Base-by-base conservation (phyloP, 164 flowering plant species). In the Buxus sempervirens region DNA sequence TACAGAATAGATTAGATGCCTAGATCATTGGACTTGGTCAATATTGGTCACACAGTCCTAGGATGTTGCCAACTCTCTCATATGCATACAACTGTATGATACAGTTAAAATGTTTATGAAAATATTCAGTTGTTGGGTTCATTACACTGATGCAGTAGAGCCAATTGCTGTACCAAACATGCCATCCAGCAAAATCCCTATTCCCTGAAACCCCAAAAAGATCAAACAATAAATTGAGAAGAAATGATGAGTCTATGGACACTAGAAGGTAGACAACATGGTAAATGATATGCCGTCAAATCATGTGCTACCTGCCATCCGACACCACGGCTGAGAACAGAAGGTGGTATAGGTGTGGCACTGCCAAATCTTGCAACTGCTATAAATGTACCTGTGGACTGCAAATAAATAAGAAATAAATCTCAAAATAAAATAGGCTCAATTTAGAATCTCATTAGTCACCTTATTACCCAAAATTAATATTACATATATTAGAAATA, bases 141-240 rank as follows among this genome's bases (percentile, higher is more conserved):
- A 72, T 85, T 90, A 95, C 97, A 89, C 93, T 75, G 90, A 92
- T 80, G 87, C 97, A 54, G 93, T 77, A 64, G 89, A 76, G 63
- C 98, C 98, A 79, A 54, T 77, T 67, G 66, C 84, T 64, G 97
- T 78, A 9, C 98, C 98, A 74, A 86, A 92, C 67, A 82, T 41
- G 38, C 98, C 98, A 78, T 75, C 79, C 62, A 92, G 67, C 56
- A 95, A 67, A 66, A 86, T 77, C 23, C 90, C 94, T 0, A 90
- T 60, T 51, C 97, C 97, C 97, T 90, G 85, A 73, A 74, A 32
- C 75, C n/a, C 25, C 28, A 51, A 66, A 68, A 48, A 25, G 36
- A 18, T 55, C 14, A 64, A 0, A 55, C 45, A 15, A 68, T 41
- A 38, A 14, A 38, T 23, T 13, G 36, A 25, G 66, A 49, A 36